These are phyloP conservation scores for Hyphodiscus sp. DNA, from an alignment of 2,329 filamentous ascomycete species.

Conservation along the genomic window DNA sequence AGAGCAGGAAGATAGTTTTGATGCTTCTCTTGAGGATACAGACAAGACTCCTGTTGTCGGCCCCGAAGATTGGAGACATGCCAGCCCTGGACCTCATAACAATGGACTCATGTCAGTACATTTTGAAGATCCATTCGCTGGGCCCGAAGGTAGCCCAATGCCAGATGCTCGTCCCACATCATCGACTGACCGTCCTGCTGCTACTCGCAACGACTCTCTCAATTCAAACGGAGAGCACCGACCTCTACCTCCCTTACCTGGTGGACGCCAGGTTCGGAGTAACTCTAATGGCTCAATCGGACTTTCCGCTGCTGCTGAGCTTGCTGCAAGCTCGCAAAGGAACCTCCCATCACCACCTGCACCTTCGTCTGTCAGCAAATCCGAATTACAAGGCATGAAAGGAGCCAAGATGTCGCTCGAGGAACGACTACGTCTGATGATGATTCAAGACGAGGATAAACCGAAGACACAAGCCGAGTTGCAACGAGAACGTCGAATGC, in stretches of 20 bases:
- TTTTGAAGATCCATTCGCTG: constrained; percentile 60
- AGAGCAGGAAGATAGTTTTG: constrained; percentile 76
- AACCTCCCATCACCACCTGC: constrained; percentile 66
- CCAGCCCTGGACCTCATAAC: constrained; percentile 42
- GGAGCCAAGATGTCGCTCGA: constrained; percentile 76
- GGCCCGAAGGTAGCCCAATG: constrained; percentile 57
- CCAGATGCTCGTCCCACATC: constrained; percentile 39
- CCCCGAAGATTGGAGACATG: constrained; percentile 89
- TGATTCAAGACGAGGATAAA: constrained; percentile 63
- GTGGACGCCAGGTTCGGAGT: constrained; percentile 37
- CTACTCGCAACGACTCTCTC: constrained; percentile 63
- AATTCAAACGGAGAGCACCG: constrained; percentile 76
- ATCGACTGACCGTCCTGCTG: constrained; percentile 41
- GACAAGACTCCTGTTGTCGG: constrained; percentile 98
- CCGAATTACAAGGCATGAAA: constrained; percentile 71
- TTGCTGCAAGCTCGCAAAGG: constrained; percentile 59
- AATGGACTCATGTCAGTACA: constrained; percentile 20
- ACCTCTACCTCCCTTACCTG: constrained; percentile 81
- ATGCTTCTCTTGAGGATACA: constrained; percentile 89
- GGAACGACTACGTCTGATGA: constrained; percentile 82
- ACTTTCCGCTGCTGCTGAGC: constrained; percentile 66
- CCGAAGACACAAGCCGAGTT: constrained; percentile 55
- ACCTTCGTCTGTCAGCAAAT: constrained; percentile 61
- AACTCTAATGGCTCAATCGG: constrained; percentile 52
- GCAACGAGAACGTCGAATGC: constrained; percentile 63